A percentile compares a stretch with the other conserved stretches of the same genome.
Conservation (phyloP, 2,329 filamentous ascomycete genomes). For the Aspergillus udagawae region DNA sequence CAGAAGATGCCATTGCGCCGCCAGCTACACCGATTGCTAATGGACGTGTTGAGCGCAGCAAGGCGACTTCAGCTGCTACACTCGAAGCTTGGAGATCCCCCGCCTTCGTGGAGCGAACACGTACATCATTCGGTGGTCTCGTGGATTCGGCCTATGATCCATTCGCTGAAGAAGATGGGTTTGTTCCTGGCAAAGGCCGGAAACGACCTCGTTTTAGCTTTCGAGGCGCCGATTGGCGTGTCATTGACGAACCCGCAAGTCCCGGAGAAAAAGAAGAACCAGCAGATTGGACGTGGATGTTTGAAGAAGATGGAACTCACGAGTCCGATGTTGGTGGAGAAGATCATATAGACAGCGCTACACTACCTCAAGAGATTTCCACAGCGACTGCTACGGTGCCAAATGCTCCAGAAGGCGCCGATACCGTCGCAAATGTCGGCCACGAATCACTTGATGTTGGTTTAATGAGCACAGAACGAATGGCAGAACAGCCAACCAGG, state of each 20-base stretch:
- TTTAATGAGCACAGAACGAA: slow-evolving; percentile 1
- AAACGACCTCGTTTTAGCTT: slow-evolving; percentile 69
- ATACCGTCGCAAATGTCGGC: background rate
- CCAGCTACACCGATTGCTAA: slow-evolving; percentile 24
- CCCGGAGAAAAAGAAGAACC: slow-evolving; percentile 51
- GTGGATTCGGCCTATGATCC: slow-evolving; percentile 63
- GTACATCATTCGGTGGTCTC: slow-evolving; percentile 65
- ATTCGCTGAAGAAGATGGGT: slow-evolving; percentile 64
- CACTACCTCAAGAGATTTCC: slow-evolving; percentile 4
- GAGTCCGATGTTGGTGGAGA: slow-evolving; percentile 10
- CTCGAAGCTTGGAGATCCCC: slow-evolving; percentile 67
- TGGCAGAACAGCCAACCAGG: background rate
- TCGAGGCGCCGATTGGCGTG: slow-evolving; percentile 67
- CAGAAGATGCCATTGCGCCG: slow-evolving; percentile 15
- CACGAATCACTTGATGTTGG: slow-evolving; percentile 7
- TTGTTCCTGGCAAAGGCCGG: slow-evolving; percentile 56
- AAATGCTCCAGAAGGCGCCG: background rate
- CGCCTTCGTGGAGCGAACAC: slow-evolving; percentile 69
- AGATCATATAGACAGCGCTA: background rate
- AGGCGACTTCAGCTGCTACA: slow-evolving; percentile 23
- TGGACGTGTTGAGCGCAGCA: slow-evolving; percentile 11
- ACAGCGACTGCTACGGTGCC: background rate
- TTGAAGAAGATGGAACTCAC: slow-evolving; percentile 20
- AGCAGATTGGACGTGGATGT: slow-evolving; percentile 25
- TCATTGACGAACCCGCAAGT: slow-evolving; percentile 66